Evolutionary conservation across 345 rosid species (phyloP).

Genomic region (Triadica sebifera): DNA sequence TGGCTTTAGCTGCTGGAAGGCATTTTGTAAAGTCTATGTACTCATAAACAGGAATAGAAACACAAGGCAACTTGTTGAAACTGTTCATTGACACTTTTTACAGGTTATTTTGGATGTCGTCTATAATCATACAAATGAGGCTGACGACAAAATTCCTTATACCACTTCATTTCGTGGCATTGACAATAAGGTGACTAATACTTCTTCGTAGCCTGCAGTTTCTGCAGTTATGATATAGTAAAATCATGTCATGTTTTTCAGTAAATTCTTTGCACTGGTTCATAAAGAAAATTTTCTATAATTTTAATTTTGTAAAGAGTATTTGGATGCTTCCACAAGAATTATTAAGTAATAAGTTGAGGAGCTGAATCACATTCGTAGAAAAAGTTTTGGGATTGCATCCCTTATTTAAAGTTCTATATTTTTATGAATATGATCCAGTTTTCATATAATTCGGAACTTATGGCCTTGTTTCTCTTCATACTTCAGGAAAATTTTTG

Average conservation of each 20-base stretch:
- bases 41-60: background rate
- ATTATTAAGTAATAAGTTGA: background rate
- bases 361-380: background rate
- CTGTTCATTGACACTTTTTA: slow-evolving; percentile 18
- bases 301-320: background rate
- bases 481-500: background rate
- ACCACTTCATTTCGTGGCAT: slow-evolving; percentile 94
- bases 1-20: slow-evolving; percentile 7
- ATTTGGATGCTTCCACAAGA: background rate
- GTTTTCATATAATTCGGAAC: background rate
- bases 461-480: background rate
- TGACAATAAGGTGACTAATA: slow-evolving; percentile 68
- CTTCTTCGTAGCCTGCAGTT: background rate
- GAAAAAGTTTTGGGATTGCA: background rate
- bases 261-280: background rate
- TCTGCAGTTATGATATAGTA: background rate
- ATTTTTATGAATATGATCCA: background rate
- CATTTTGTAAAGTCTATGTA: background rate
- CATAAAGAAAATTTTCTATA: background rate
- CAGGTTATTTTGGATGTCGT: slow-evolving; percentile 97
- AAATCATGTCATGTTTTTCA: background rate
- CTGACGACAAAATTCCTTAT: slow-evolving; percentile 73
- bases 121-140: slow-evolving; percentile 94
- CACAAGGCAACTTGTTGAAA: background rate
- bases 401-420: background rate